Percentiles rank a stretch among this genome's conserved stretches.
These are phyloP conservation scores for Fusarium pseudocircinatum DNA, from an alignment of 2,329 filamentous ascomycete species.

Conservation along the genomic window DNA sequence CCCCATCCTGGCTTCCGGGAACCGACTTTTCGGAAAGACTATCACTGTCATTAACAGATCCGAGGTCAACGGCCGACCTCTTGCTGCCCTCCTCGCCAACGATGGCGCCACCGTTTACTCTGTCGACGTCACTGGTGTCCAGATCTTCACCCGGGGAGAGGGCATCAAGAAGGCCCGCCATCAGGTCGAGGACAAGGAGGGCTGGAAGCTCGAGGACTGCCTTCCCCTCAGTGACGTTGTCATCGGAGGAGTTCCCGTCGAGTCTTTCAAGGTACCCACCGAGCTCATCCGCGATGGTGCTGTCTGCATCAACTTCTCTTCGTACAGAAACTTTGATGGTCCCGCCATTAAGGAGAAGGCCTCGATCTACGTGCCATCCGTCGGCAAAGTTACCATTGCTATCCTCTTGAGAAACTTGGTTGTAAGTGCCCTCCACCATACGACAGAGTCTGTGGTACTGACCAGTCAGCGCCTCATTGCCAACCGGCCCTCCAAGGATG, in stretches of 20 bases:
- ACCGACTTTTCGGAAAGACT: constrained; percentile 90
- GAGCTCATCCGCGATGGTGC: constrained; percentile 86
- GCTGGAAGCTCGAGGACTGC: constrained; percentile 81
- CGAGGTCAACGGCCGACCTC: constrained; percentile 92
- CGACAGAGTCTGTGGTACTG: constrained; percentile 31
- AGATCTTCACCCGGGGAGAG: constrained; percentile 89
- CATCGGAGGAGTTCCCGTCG: constrained; percentile 89
- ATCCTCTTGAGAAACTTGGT: constrained; percentile 89
- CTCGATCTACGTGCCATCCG: constrained; percentile 95
- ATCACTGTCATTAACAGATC: constrained; percentile 97
- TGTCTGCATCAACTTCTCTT: constrained; percentile 99
- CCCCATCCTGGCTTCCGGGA: constrained; percentile 89
- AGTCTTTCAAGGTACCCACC: constrained; percentile 89
- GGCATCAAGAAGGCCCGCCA: constrained; percentile 88
- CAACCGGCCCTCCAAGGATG: constrained; percentile 56
- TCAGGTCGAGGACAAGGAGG: constrained; percentile 84
- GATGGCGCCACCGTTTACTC: constrained; percentile 96
- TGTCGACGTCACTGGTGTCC: constrained; percentile 90
- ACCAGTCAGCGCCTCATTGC: constrained; percentile 60
- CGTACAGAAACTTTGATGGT: constrained; percentile 88
- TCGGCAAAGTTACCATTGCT: constrained; percentile 97
- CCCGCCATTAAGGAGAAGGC: constrained; percentile 93
- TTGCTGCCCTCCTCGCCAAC: constrained; percentile 93
- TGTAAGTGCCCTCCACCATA: constrained; percentile 61
- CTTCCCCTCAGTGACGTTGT: constrained; percentile 92